phyloP scores from a whole-genome alignment of 2,329 filamentous ascomycete species.

The Fulvia fulva region DNA sequence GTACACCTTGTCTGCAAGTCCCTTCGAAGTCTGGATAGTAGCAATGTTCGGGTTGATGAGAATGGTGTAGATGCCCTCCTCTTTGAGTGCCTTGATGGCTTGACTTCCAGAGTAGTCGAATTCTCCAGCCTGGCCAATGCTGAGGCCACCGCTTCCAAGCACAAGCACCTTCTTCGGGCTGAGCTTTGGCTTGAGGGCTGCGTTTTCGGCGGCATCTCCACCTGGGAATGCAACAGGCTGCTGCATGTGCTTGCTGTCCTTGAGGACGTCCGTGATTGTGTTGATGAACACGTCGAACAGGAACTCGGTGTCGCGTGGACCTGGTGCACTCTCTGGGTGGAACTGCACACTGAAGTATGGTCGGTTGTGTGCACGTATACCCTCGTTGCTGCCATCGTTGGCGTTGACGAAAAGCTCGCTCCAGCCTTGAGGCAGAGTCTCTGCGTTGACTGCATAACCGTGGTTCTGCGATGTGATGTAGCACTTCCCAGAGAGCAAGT shows the following conservation, averaged over 20 bases:
- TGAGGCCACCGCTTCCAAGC: conserved; percentile 88
- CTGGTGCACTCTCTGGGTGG: conserved; percentile 94
- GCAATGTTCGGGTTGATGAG: conserved; percentile 99
- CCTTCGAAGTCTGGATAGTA: conserved; percentile 97
- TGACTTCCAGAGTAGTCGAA: conserved; percentile 99
- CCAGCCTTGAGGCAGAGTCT: conserved; percentile 73
- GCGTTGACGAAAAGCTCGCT: conserved; percentile 95
- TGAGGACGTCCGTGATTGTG: conserved; percentile 69
- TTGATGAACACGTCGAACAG: conserved; percentile 95
- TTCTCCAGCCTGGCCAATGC: conserved; percentile 95
- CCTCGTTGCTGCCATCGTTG: conserved; percentile 97
- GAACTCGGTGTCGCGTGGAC: conserved; percentile 91
- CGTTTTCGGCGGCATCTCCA: conserved; percentile 74
- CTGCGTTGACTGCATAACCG: conserved; percentile 85
- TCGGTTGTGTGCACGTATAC: conserved; percentile 78
- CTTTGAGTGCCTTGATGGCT: conserved; percentile 95
- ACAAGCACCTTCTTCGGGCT: conserved; percentile 92
- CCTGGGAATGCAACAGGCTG: conserved; percentile 83
- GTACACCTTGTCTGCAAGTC: conserved; percentile 96
- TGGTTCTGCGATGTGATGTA: conserved; percentile 99
- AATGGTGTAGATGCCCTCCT: conserved; percentile 96
- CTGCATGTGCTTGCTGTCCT: conserved; percentile 62
- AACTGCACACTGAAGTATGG: conserved; percentile 99
- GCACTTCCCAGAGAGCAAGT: conserved; percentile 89
- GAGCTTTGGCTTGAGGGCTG: conserved; percentile 70